Conservation (phyloP, 805 yeast genomes). For the Kodamaea sagamina region DNA sequence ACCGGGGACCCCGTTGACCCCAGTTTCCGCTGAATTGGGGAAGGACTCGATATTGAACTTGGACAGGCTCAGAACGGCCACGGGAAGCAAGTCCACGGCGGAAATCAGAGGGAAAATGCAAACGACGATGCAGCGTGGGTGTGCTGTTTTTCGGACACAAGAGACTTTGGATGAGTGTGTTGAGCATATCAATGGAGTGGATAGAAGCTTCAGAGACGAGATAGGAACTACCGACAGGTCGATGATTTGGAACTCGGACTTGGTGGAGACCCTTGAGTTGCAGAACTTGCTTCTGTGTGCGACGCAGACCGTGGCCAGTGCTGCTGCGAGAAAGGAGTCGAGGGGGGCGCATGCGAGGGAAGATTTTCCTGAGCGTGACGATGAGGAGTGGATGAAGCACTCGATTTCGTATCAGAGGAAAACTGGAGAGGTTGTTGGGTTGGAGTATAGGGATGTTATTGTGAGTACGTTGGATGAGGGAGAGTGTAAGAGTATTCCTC, state of each 20-base stretch:
- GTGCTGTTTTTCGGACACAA: conserved; percentile 95
- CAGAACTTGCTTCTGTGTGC: conserved; percentile 98
- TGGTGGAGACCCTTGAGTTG: conserved; percentile 93
- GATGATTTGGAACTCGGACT: conserved; percentile 98
- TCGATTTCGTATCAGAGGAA: conserved; percentile 85
- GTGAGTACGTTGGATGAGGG: conserved; percentile 80
- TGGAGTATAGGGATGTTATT: conserved; percentile 86
- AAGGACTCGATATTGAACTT: conserved; percentile 85
- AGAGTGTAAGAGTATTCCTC: conserved; percentile 96
- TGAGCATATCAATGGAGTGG: conserved; percentile 69
- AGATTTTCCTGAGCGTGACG: conserved; percentile 95
- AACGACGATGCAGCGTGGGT: conserved; percentile 92
- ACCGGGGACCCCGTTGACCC: conserved; percentile 86
- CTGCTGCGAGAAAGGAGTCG: conserved; percentile 94
- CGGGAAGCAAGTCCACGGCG: conserved; percentile 82
- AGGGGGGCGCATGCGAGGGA: conserved; percentile 99
- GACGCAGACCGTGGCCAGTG: conserved; percentile 89
- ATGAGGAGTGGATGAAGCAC: conserved; percentile 96
- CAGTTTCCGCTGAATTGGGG: conserved; percentile 84
- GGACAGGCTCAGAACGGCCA: conserved; percentile 82
- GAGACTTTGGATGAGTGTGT: conserved; percentile 92
- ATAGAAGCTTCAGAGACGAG: conserved; percentile 61
- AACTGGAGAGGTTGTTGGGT: conserved; percentile 67
- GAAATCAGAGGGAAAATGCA: conserved; percentile 91
- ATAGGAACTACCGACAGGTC: conserved; percentile 92